These are phyloP conservation scores for Alternaria solani DNA, from an alignment of 2,329 filamentous ascomycete genomes.

Conservation along the genomic window DNA sequence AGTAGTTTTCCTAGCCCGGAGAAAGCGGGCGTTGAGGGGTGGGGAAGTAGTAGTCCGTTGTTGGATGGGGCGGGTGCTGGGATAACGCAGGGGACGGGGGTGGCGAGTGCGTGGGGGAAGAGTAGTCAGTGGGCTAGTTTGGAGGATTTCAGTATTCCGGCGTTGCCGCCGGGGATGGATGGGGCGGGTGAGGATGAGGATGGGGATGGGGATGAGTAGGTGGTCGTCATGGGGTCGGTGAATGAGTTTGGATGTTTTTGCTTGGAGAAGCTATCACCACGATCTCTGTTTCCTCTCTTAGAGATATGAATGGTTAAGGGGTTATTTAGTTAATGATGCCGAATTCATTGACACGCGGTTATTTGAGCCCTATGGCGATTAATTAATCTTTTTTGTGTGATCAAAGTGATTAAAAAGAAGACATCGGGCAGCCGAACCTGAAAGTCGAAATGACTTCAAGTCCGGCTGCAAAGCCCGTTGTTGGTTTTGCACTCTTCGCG, in stretches of 20 bases:
- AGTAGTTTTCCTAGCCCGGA: conserved; percentile 46
- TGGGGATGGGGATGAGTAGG: conserved; percentile 2
- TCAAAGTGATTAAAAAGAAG: not conserved
- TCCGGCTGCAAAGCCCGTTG: conserved; percentile 7
- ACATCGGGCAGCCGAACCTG: conserved; percentile 6
- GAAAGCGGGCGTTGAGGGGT: conserved; percentile 12
- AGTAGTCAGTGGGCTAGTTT: conserved; percentile 32
- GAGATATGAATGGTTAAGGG: no score
- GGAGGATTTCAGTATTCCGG: conserved; percentile 47
- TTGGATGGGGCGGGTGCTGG: conserved; percentile 5
- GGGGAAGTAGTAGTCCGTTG: conserved; percentile 40
- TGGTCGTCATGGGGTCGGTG: conserved; percentile 4
- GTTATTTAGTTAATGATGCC: no score
- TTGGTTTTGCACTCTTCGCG: no score
- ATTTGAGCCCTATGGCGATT: not conserved
- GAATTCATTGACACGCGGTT: not conserved
- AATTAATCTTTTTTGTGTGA: not conserved
- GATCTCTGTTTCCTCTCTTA: no score
- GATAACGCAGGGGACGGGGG: conserved; percentile 14
- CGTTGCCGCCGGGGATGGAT: conserved; percentile 30
- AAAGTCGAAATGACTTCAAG: not conserved
- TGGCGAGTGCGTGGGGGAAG: not conserved
- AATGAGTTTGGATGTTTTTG: no score
- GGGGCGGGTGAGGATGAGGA: not conserved
- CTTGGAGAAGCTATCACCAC: no score